phyloP scores from a whole-genome alignment of 768 basidiomycete genomes.

The Phaffia tasmanica region DNA sequence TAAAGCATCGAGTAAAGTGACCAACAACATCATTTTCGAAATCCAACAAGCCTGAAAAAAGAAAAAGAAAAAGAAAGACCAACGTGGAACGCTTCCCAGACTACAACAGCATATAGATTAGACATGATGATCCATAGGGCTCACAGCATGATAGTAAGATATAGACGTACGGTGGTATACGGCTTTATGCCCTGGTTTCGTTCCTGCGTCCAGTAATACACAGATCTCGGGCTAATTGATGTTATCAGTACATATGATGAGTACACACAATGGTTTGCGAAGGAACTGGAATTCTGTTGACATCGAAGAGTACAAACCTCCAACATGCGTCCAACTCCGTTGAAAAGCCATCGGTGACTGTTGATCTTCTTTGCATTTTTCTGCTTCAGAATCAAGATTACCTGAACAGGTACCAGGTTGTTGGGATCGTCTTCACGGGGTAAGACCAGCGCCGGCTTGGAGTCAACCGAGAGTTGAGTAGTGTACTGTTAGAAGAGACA shows the following conservation, averaged over 20 bases:
- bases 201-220: conserved; percentile 87
- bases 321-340: conserved; percentile 73
- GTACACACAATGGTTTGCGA: neutral
- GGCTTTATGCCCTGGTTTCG: conserved; percentile 90
- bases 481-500: conserved; percentile 56
- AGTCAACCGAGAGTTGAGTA: conserved; percentile 85
- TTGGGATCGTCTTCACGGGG: conserved; percentile 82
- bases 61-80: conserved; percentile 5
- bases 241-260: neutral
- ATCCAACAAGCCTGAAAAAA: too few species aligned
- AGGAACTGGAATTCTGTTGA: neutral
- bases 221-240: conserved; percentile 67
- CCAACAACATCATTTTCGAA: too few species aligned
- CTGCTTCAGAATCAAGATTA: conserved; percentile 81
- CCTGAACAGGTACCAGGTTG: conserved; percentile 79
- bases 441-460: conserved; percentile 77
- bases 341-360: conserved; percentile 53
- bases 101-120: conserved; percentile 27
- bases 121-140: conserved; percentile 63
- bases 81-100: conserved; percentile 39
- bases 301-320: conserved; percentile 44
- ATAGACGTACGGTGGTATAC: conserved; percentile 62
- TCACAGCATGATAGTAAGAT: conserved; percentile 27
- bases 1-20: conserved; percentile 1
- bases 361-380: conserved; percentile 84